phyloP scores from a whole-genome alignment of 805 yeast species.

The Kazachstania africana region DNA sequence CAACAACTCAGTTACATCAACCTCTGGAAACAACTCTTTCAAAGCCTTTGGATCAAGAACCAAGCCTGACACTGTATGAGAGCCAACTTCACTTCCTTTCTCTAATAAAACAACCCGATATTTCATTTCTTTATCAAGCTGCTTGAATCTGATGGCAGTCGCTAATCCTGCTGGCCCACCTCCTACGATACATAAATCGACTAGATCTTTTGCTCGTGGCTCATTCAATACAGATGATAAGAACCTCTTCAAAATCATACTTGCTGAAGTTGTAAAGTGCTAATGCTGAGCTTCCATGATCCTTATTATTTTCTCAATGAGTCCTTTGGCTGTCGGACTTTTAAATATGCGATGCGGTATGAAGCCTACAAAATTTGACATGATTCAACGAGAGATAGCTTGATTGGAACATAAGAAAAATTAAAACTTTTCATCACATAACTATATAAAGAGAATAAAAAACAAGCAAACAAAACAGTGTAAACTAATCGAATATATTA shows the following conservation, averaged over 20 bases:
- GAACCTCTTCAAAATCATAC: background rate
- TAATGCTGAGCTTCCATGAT: no score
- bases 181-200: constrained; percentile 92
- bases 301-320: no score
- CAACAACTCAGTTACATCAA: constrained; percentile 58
- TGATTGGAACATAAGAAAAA: no score
- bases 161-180: constrained; percentile 98
- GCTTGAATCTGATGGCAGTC: constrained; percentile 83
- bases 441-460: no score
- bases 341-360: no score
- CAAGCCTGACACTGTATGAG: constrained; percentile 88
- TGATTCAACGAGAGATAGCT: no score
- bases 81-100: constrained; percentile 87
- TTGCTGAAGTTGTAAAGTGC: no score
- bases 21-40: constrained; percentile 67
- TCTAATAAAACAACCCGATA: constrained; percentile 82
- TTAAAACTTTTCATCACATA: no score
- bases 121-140: constrained; percentile 64
- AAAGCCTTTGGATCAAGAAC: constrained; percentile 85
- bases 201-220: constrained; percentile 64
- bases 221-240: background rate
- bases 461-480: no score
- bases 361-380: no score
- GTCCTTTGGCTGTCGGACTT: no score
- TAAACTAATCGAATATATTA: constrained; percentile 32